Percentiles rank a stretch among this genome's conserved stretches.
Conservation (phyloP, 768 basidiomycete species). For the Amanita rubescens region DNA sequence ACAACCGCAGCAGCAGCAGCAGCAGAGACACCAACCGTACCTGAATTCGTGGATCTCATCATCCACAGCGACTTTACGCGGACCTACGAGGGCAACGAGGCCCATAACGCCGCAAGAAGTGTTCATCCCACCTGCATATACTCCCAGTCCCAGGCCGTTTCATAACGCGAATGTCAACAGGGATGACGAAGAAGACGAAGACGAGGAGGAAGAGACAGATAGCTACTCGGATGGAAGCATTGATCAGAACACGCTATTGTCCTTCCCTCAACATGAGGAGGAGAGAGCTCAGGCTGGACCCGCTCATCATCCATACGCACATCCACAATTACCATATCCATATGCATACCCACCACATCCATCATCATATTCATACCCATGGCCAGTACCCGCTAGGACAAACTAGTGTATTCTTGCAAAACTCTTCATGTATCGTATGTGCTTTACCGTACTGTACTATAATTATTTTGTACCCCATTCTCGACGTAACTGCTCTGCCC, state of each 20-base stretch:
- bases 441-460: no score
- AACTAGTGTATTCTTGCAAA: no score
- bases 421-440: no score
- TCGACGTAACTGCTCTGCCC: constrained; percentile 42
- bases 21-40: not conserved
- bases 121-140: not conserved
- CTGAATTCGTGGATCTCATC: not conserved
- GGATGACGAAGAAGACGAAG: no score
- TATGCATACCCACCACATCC: no score
- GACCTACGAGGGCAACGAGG: not conserved
- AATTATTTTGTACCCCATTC: no score
- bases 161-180: no score
- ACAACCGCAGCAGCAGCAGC: no score
- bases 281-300: not conserved
- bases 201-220: not conserved
- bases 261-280: not conserved
- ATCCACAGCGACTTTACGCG: no score
- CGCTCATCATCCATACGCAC: not conserved
- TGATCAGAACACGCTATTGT: not conserved
- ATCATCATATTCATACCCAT: no score
- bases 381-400: no score
- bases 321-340: not conserved
- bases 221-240: not conserved
- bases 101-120: not conserved
- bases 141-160: not conserved